A percentile compares a stretch with the other conserved stretches of the same genome.
These are phyloP conservation scores for Selaginella tamariscina DNA, from an alignment of 75 land plant species.

Conservation along the genomic window DNA sequence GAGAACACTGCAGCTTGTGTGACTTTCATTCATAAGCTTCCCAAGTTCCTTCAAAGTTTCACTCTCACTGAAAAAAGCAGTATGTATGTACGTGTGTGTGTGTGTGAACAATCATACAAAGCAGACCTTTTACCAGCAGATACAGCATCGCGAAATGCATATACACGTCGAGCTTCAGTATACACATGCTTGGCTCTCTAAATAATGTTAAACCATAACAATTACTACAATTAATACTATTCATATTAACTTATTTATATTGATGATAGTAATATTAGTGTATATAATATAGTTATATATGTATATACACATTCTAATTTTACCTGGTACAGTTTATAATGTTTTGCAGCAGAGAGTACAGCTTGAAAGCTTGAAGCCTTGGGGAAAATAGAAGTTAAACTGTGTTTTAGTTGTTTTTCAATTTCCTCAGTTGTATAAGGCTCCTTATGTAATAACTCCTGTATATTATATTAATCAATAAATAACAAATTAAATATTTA, in stretches of 20 bases:
- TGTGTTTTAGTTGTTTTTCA: slow-evolving; percentile 43
- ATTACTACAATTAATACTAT: too few relatives aligned
- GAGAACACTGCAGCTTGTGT: slow-evolving; percentile 77
- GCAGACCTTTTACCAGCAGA: slow-evolving; percentile 41
- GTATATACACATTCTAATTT: not conserved
- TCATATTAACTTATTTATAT: too few relatives aligned
- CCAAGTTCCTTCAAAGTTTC: slow-evolving; percentile 63
- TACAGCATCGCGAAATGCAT: slow-evolving; percentile 64
- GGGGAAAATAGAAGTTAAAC: slow-evolving; percentile 36
- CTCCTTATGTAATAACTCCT: slow-evolving; percentile 71
- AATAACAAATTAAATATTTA: too few relatives aligned
- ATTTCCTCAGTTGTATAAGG: slow-evolving; percentile 73
- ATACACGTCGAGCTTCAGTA: slow-evolving; percentile 80
- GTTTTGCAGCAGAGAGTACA: slow-evolving; percentile 74
- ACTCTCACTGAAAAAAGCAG: slow-evolving; percentile 56
- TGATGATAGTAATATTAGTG: too few relatives aligned
- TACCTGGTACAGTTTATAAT: slow-evolving; percentile 84
- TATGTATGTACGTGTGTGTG: too few relatives aligned
- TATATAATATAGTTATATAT: not conserved
- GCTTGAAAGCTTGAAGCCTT: slow-evolving; percentile 56
- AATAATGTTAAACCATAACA: too few relatives aligned
- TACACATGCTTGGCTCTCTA: slow-evolving; percentile 95
- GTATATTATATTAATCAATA: too few relatives aligned
- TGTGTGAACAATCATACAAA: not conserved
- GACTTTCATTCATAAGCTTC: slow-evolving; percentile 90